Evolutionary conservation across 1,284 basidiomycete species (phyloP).

Genomic region (Leccinum fuscescens): DNA sequence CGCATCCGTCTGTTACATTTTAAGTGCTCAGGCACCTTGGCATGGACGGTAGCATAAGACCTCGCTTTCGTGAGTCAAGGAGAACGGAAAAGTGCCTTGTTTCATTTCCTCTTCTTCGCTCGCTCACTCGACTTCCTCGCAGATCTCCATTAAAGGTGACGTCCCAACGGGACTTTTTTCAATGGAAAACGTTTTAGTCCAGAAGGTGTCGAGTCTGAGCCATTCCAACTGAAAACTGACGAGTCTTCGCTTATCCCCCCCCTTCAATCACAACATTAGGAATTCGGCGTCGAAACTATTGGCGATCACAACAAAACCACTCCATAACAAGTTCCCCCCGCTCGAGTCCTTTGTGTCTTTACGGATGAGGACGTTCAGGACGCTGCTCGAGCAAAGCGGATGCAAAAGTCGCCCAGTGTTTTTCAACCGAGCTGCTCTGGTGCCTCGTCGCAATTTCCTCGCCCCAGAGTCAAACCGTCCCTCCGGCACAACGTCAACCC

Average conservation of each 20-base stretch:
- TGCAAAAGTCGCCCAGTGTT: conserved; percentile 23
- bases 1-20: too few species aligned
- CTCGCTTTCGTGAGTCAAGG: conserved; percentile 38
- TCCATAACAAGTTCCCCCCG: conserved; percentile 92
- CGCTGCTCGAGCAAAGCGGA: conserved; percentile 63
- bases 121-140: conserved; percentile 4
- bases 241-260: background rate
- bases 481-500: conserved; percentile 50
- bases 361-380: conserved; percentile 80
- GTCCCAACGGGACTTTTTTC: conserved; percentile 98
- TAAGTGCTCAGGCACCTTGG: too few species aligned
- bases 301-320: conserved; percentile 98
- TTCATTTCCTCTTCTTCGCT: background rate
- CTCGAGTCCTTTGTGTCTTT: conserved; percentile 88
- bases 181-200: conserved; percentile 90
- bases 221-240: conserved; percentile 91
- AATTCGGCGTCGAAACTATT: conserved; percentile 99
- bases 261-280: conserved; percentile 46
- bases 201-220: conserved; percentile 91
- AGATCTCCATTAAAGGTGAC: conserved; percentile 98
- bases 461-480: conserved; percentile 34
- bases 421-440: conserved; percentile 32
- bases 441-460: conserved; percentile 35
- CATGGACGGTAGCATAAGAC: too few species aligned
- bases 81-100: conserved; percentile 71